These are phyloP conservation scores for Blastomyces emzantsi DNA, from an alignment of 2,329 filamentous ascomycete species.

Conservation along the genomic window DNA sequence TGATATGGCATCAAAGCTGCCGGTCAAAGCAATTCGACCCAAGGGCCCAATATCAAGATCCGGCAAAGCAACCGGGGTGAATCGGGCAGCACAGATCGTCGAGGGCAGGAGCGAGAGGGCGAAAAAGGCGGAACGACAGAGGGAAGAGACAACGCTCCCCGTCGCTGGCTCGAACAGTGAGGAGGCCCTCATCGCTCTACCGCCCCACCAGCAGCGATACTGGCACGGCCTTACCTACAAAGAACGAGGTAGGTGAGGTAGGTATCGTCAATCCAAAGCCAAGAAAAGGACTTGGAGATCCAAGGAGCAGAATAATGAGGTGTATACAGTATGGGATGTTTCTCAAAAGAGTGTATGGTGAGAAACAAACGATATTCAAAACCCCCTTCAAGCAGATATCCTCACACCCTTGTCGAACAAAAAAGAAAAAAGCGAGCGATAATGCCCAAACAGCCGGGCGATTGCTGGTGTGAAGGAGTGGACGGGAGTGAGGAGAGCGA, in stretches of 20 bases:
- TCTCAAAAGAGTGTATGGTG: slow-evolving; percentile 1
- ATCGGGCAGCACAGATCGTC: slow-evolving; percentile 26
- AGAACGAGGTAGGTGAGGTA: neutral
- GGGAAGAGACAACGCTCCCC: slow-evolving; percentile 30
- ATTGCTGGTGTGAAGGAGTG: slow-evolving; percentile 11
- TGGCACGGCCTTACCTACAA: slow-evolving; percentile 5
- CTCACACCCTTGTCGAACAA: neutral
- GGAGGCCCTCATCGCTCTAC: slow-evolving; percentile 36
- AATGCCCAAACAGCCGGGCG: slow-evolving; percentile 1
- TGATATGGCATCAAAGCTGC: slow-evolving; percentile 86
- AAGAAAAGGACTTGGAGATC: neutral
- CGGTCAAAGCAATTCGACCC: slow-evolving; percentile 74
- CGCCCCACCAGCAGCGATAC: slow-evolving; percentile 33
- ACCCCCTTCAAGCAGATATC: slow-evolving; percentile 2
- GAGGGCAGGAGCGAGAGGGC: slow-evolving; percentile 10
- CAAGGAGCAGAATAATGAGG: neutral
- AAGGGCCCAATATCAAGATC: slow-evolving; percentile 63
- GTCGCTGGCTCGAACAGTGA: slow-evolving; percentile 40
- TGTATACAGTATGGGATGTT: neutral
- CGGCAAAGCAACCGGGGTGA: slow-evolving; percentile 29
- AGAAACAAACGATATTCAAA: neutral
- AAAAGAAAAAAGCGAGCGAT: slow-evolving; percentile 10
- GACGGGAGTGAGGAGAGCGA: slow-evolving; percentile 5
- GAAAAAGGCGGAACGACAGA: slow-evolving; percentile 22
- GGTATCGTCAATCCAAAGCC: neutral